Evolutionary conservation across 2,329 filamentous ascomycete genomes (phyloP).

Genomic region (Colletotrichum scovillei): DNA sequence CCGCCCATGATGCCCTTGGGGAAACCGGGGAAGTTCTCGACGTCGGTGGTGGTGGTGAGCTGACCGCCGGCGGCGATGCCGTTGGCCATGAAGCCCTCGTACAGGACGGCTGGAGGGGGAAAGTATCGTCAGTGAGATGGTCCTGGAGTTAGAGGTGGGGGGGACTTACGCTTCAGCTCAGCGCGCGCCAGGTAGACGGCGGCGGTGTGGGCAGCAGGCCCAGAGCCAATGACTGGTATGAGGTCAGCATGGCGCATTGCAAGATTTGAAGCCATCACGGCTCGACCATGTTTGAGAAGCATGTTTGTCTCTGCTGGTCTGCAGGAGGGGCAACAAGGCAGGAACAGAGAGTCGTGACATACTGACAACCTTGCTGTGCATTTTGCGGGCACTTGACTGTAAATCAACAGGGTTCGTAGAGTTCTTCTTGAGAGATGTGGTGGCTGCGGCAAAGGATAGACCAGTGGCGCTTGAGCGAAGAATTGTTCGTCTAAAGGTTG

Average conservation of each 20-base stretch:
- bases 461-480: conserved; percentile 76
- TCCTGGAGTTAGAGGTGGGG: conserved; percentile 23
- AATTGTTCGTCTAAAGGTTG: conserved; percentile 79
- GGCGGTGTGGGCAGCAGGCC: conserved; percentile 96
- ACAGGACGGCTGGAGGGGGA: conserved; percentile 76
- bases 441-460: conserved; percentile 77
- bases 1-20: conserved; percentile 87
- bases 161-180: conserved; percentile 80
- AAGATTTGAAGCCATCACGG: conserved; percentile 18
- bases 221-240: conserved; percentile 81
- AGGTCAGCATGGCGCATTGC: conserved; percentile 15
- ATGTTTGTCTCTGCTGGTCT: background rate
- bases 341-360: conserved; percentile 54
- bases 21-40: conserved; percentile 99
- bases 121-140: background rate
- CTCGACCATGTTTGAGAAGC: background rate
- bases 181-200: conserved; percentile 96
- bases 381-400: conserved; percentile 66
- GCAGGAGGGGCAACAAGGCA: too few species aligned
- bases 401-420: conserved; percentile 50
- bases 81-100: conserved; percentile 98
- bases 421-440: conserved; percentile 69
- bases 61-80: conserved; percentile 96
- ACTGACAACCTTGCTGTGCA: conserved; percentile 95
- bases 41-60: conserved; percentile 96